Base-by-base conservation (phyloP, 1,284 basidiomycete genomes). In the Psilocybe mexicana region DNA sequence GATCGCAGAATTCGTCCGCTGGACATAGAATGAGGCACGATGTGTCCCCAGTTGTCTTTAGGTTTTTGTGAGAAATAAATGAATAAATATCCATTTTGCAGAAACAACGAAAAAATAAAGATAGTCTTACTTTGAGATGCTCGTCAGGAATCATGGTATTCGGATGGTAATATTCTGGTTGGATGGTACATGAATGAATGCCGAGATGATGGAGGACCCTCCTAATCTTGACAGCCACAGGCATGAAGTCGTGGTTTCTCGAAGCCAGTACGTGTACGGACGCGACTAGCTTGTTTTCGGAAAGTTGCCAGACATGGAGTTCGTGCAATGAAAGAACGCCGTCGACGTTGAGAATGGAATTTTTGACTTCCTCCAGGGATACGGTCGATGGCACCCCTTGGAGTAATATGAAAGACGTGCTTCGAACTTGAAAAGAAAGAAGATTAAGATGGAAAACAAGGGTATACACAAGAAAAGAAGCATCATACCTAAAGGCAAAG, bases 251-350 rank as follows among this genome's bases (percentile, higher is more conserved):
- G 59, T 85, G 82, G 45, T 83, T 80, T 56, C 87, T 82, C 33
- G 87, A 88, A 25, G 96, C 88, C 61, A 94, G 84, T 48, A 99
- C 93, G 74, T 99, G 97, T 18, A 99, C 95, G 0, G 93, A 96
- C 3, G 96, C 96, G 38, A 99, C 92, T 53, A 95, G 87, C 70
- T 97, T 98, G 62, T 72, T 75, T 62, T 80, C 79, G 12, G 78
- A 80, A 49, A 80, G 71, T 70, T 97, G 95, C 97, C 97, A 99
- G 55, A 99, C 87, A 74, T 99, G 97, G 33, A 99, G 81, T 68
- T 96, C 95, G 71, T 99, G 97, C 33, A 99, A 81, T 26, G 93
- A 94, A 58, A 93, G 79, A 24, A 99, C 96, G 45, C 97, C 96
- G 2, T 89, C 82, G 14, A 98, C 90, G 5, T 77, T 75, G 26